Percentiles rank a stretch among this genome's conserved stretches.
phyloP scores from a whole-genome alignment of 106 monocot genomes.

The Dendrobium chrysotoxum region DNA sequence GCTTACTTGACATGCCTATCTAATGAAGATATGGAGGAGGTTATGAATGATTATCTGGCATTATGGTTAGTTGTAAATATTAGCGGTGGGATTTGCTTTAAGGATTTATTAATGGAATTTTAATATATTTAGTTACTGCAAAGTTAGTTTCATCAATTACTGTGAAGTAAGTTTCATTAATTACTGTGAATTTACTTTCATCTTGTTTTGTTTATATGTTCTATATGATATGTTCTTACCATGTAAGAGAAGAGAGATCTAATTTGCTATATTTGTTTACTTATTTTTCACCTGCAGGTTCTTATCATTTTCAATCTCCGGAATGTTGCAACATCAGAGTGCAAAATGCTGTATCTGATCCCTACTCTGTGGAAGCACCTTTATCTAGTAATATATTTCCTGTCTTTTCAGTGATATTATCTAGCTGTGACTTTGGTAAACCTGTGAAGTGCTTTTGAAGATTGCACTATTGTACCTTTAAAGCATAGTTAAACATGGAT shows the following conservation, averaged over 20 bases:
- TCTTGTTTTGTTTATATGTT: too few species aligned
- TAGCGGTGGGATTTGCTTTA: background rate
- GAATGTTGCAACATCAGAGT: background rate
- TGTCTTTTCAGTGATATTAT: background rate
- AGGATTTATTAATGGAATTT: background rate
- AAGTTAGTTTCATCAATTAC: background rate
- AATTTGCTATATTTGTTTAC: background rate
- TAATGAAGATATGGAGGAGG: background rate
- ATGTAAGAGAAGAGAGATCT: too few species aligned
- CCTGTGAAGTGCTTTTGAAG: background rate
- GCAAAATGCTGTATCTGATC: background rate
- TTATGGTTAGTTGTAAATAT: background rate
- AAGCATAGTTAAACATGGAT: background rate
- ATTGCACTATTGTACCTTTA: background rate
- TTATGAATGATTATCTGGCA: background rate
- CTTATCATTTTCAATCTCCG: background rate
- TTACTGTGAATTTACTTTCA: background rate
- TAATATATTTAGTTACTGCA: background rate
- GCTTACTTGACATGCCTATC: conserved; percentile 6
- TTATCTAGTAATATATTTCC: background rate
- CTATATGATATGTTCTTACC: too few species aligned
- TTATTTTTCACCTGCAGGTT: background rate
- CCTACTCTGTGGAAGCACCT: background rate
- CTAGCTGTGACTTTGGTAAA: background rate
- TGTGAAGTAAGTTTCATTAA: background rate